phyloP scores from a whole-genome alignment of 2,329 filamentous ascomycete genomes.

The Clonostachys rhizophaga region DNA sequence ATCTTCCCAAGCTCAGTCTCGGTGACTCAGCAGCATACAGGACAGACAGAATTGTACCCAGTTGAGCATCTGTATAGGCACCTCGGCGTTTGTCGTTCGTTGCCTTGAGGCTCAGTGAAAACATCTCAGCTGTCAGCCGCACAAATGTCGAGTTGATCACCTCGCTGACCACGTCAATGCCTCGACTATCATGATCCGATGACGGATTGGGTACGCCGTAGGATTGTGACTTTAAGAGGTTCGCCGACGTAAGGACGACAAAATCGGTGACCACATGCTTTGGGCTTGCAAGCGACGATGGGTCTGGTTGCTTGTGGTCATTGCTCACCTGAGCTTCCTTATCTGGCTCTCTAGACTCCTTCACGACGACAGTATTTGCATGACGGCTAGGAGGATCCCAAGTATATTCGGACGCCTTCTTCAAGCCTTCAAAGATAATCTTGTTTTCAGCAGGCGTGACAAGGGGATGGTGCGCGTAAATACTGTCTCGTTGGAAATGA shows the following conservation, averaged over 20 bases:
- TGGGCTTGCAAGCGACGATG: conserved; percentile 55
- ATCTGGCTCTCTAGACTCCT: conserved; percentile 53
- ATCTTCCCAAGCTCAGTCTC: conserved; percentile 24
- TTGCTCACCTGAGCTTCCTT: conserved; percentile 46
- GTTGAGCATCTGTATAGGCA: conserved; percentile 46
- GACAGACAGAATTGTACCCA: conserved; percentile 58
- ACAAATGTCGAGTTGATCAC: conserved; percentile 64
- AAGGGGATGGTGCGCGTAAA: conserved; percentile 79
- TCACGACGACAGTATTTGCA: conserved; percentile 27
- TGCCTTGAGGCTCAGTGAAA: conserved; percentile 65
- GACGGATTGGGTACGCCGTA: neutral
- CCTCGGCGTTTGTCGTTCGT: conserved; percentile 50
- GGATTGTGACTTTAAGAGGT: conserved; percentile 49
- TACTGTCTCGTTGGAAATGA: conserved; percentile 71
- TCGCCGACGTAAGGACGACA: conserved; percentile 53
- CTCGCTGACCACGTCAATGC: conserved; percentile 68
- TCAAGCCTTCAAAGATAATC: conserved; percentile 64
- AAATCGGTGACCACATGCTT: conserved; percentile 64
- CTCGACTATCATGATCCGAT: conserved; percentile 42
- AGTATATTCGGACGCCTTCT: conserved; percentile 63
- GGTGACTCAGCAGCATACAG: conserved; percentile 62
- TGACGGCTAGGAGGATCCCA: conserved; percentile 56
- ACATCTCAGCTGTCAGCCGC: conserved; percentile 57
- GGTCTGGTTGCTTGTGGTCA: conserved; percentile 36
- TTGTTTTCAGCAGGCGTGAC: conserved; percentile 66